These are phyloP conservation scores for Penicillium lividum DNA, from an alignment of 495 filamentous ascomycete species.

Conservation along the genomic window DNA sequence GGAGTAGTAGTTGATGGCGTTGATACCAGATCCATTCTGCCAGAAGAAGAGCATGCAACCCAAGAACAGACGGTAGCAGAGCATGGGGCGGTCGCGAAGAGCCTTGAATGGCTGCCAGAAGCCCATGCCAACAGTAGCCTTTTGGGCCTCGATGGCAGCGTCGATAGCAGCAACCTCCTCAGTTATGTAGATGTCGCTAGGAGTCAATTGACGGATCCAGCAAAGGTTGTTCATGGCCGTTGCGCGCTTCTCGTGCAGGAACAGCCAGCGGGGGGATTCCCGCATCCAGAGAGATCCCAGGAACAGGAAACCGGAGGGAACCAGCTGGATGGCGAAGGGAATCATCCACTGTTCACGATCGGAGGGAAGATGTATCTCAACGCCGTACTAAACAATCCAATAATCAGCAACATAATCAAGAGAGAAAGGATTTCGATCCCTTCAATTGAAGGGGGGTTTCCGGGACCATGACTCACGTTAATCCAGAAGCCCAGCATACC, in stretches of 20 bases:
- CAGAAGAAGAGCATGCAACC: conserved; percentile 67
- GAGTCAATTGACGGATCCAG: conserved; percentile 64
- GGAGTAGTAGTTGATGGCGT: conserved; percentile 67
- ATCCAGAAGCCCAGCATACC: conserved; percentile 77
- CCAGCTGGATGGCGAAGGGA: conserved; percentile 58
- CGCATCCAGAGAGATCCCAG: conserved; percentile 49
- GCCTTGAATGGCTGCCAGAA: conserved; percentile 70
- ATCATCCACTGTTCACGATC: conserved; percentile 55
- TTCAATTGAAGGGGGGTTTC: not conserved
- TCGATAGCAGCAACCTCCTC: conserved; percentile 69
- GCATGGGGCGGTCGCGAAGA: conserved; percentile 42
- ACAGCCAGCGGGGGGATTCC: conserved; percentile 63
- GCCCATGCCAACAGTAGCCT: conserved; percentile 55
- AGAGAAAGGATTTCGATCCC: not conserved
- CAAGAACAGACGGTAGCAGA: conserved; percentile 65
- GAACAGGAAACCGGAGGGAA: conserved; percentile 53
- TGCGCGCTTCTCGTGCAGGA: conserved; percentile 50
- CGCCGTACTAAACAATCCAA: conserved; percentile 36
- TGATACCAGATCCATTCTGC: conserved; percentile 68
- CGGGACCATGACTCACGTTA: conserved; percentile 43
- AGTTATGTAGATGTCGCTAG: conserved; percentile 64
- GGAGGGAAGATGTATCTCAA: conserved; percentile 32
- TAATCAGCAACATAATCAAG: conserved; percentile 14
- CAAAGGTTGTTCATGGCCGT: conserved; percentile 59
- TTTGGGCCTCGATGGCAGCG: conserved; percentile 57